These are phyloP conservation scores for Penicillium riverlandense DNA, from an alignment of 495 filamentous ascomycete species.

Conservation along the genomic window DNA sequence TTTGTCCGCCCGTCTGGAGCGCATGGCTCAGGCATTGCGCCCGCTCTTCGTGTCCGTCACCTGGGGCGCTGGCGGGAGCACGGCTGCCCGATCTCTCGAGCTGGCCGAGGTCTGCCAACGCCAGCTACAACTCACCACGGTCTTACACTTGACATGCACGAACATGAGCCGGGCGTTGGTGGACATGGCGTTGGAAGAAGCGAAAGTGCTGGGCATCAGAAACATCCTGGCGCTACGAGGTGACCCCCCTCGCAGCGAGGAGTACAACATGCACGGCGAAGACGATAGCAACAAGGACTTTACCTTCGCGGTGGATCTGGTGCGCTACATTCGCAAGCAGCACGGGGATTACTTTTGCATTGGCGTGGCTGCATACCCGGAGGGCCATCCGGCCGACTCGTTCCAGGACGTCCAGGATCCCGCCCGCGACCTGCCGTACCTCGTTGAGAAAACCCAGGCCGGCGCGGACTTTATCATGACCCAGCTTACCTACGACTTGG, in stretches of 20 bases:
- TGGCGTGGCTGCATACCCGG: constrained; percentile 89
- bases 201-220: constrained; percentile 84
- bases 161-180: constrained; percentile 88
- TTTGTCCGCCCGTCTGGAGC: constrained; percentile 83
- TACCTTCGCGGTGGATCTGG: constrained; percentile 82
- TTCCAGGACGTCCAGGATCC: constrained; percentile 73
- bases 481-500: constrained; percentile 90
- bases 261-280: constrained; percentile 65
- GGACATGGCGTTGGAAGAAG: constrained; percentile 84
- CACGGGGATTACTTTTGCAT: constrained; percentile 97
- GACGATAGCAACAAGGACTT: constrained; percentile 73
- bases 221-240: constrained; percentile 93
- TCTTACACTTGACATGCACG: constrained; percentile 92
- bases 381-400: constrained; percentile 90
- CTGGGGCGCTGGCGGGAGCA: constrained; percentile 95
- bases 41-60: constrained; percentile 96
- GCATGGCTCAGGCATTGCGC: constrained; percentile 84
- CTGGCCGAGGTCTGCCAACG: constrained; percentile 93
- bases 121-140: constrained; percentile 86
- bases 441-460: constrained; percentile 84
- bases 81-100: constrained; percentile 81
- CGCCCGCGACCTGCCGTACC: constrained; percentile 74
- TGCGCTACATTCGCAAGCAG: constrained; percentile 75
- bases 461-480: constrained; percentile 99
- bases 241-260: constrained; percentile 84